Evolutionary conservation across 768 basidiomycete genomes (phyloP), one percentile per base, ranked within the genome.

Genomic region (Pleurotus djamor): DNA sequence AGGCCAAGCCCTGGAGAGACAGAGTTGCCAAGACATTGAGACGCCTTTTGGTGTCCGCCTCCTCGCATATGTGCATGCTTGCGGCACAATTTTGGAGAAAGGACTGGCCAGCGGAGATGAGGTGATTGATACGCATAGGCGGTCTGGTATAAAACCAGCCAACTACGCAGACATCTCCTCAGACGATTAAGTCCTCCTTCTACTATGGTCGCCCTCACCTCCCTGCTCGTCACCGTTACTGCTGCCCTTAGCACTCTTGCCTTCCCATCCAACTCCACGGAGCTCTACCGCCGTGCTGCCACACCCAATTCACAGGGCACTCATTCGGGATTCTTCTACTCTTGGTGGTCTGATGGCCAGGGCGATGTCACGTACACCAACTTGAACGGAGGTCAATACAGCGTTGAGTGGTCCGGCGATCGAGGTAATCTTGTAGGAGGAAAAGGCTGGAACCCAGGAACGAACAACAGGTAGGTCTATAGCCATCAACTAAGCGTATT

Each of bases 401-500:
- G 60, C 51, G 58, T 78, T 44, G 64, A 62, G 17, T 73, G 74
- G 74, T 64, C 61, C 8, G 62, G 66, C 3, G 65, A 66, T 59
- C 58, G 59, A 44, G 74, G 70, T 38, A 72, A 77, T 63, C 64
- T 76, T 44, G 74, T 76, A 12, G 76, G 67, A 49, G 76, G 76
- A 43, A 72, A 75, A 57, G 51, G 51, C 52, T 62, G 45, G 33
- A 28, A 35, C 33, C 21, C 51, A 14, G 51, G 51, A 36, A 52
- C n/a, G 13, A 38, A 34, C 14, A 52, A 52, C 51, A 52, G 51
- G 51, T 52, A 52, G 28, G 12, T 4, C 3, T 13, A 16, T 33
- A 38, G 38, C 4, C 38, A 60, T 34, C 33, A 13, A 16, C 48
- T 17, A 32, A 32, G 12, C 21, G 12, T 35, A 35, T 28, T 36